These are phyloP conservation scores for Euphrasia arctica DNA, from an alignment of 305 asterid genomes.

Conservation along the genomic window DNA sequence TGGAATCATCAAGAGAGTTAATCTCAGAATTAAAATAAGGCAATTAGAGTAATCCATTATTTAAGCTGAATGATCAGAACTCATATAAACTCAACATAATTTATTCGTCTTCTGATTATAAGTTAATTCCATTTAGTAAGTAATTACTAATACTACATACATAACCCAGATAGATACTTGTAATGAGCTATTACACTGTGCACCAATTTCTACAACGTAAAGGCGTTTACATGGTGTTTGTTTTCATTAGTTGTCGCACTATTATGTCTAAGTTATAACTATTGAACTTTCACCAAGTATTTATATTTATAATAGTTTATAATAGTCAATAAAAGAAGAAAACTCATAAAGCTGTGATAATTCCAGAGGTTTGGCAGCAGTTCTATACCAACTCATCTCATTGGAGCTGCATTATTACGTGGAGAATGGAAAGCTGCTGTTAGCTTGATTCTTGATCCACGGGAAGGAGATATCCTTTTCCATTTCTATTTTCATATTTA, in stretches of 20 bases:
- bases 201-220: neutral
- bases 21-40: too few relatives aligned
- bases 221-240: neutral
- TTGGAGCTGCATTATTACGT: conserved; percentile 85
- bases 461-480: conserved; percentile 98
- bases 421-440: conserved; percentile 96
- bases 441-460: conserved; percentile 85
- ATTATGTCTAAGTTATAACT: conserved; percentile 2
- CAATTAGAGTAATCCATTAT: too few relatives aligned
- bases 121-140: neutral
- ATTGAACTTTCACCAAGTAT: conserved; percentile 8
- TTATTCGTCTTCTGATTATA: neutral
- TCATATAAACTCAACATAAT: neutral
- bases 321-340: conserved; percentile 11
- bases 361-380: conserved; percentile 96
- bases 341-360: conserved; percentile 17
- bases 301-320: conserved; percentile 23
- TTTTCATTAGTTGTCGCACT: neutral
- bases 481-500: conserved; percentile 25
- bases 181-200: neutral
- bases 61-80: neutral
- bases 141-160: neutral
- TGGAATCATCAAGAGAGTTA: neutral
- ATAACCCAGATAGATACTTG: neutral
- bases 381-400: conserved; percentile 84